phyloP scores from a whole-genome alignment of 495 filamentous ascomycete genomes.

The Penicillium simplicissimum region DNA sequence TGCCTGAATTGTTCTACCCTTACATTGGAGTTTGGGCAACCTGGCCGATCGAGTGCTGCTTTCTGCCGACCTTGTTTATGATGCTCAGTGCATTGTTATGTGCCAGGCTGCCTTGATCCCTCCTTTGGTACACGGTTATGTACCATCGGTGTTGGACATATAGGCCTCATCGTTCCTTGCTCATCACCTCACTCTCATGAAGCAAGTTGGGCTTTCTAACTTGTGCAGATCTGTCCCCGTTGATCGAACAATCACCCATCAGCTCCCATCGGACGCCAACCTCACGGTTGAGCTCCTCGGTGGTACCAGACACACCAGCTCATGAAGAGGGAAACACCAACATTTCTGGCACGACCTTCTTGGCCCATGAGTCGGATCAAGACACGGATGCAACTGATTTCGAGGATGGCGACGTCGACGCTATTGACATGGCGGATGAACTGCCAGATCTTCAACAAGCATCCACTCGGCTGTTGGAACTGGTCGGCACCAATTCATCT shows the following conservation, averaged over 20 bases:
- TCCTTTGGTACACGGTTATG: neutral
- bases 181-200: neutral
- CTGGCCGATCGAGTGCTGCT: neutral
- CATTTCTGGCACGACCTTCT: slow-evolving; percentile 44
- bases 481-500: slow-evolving; percentile 26
- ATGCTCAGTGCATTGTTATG: neutral
- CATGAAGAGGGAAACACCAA: slow-evolving; percentile 36
- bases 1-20: neutral
- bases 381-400: slow-evolving; percentile 9
- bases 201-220: slow-evolving; percentile 11
- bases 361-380: slow-evolving; percentile 15
- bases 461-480: slow-evolving; percentile 28
- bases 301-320: slow-evolving; percentile 30
- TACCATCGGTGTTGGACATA: neutral
- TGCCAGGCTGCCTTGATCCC: neutral
- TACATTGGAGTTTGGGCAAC: neutral
- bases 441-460: slow-evolving; percentile 37
- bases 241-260: slow-evolving; percentile 19
- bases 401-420: slow-evolving; percentile 31
- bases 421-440: slow-evolving; percentile 36
- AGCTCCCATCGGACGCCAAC: slow-evolving; percentile 6
- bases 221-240: slow-evolving; percentile 14
- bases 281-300: slow-evolving; percentile 6
- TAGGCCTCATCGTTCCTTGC: neutral
- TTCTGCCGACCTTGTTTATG: neutral